phyloP scores from a whole-genome alignment of 1,139 yeast species.

The Blastobotrys ciferrii region DNA sequence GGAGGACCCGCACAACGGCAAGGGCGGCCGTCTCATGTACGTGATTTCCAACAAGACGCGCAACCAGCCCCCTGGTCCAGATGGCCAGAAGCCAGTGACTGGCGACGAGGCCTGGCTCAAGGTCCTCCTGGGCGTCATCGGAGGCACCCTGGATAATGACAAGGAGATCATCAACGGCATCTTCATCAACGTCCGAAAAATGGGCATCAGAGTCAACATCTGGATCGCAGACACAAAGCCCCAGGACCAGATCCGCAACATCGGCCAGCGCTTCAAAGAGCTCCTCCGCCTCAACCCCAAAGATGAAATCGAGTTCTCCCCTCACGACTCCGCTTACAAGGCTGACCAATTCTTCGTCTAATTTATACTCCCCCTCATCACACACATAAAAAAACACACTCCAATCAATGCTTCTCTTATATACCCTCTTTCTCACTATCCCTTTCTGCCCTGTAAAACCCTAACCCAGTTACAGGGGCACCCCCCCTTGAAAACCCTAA shows the following conservation, averaged over 20 bases:
- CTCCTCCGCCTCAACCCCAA: conserved; percentile 66
- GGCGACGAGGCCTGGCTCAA: conserved; percentile 94
- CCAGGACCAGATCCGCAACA: conserved; percentile 47
- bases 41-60: conserved; percentile 10
- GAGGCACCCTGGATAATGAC: conserved; percentile 91
- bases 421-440: too few relatives aligned
- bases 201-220: conserved; percentile 79
- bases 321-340: conserved; percentile 43
- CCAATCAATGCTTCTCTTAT: too few relatives aligned
- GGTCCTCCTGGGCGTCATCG: conserved; percentile 85
- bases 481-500: too few relatives aligned
- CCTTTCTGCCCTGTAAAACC: too few relatives aligned
- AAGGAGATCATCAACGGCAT: conserved; percentile 89
- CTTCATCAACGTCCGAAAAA: conserved; percentile 83
- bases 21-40: conserved; percentile 68
- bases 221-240: conserved; percentile 82
- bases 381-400: too few relatives aligned
- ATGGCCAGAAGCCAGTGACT: conserved; percentile 45
- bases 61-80: conserved; percentile 4
- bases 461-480: too few relatives aligned
- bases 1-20: conserved; percentile 87
- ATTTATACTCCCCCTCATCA: too few relatives aligned
- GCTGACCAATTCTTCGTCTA: conserved; percentile 3
- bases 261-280: conserved; percentile 77
- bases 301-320: conserved; percentile 72